Conservation (phyloP, 2,329 filamentous ascomycete genomes). For the Bipolaris sorokiniana region DNA sequence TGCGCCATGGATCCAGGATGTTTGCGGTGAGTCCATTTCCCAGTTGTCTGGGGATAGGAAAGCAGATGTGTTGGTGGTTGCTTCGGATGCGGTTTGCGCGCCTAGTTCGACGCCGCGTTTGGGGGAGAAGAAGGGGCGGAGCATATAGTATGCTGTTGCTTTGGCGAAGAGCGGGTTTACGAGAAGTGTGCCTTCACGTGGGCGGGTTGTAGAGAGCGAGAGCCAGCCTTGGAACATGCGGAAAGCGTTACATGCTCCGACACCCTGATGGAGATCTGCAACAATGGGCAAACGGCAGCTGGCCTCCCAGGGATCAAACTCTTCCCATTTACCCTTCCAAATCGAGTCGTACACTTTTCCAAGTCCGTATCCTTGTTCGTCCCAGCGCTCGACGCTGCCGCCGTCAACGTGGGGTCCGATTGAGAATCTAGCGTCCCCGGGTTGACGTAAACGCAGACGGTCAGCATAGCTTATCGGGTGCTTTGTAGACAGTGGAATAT, state of each 20-base stretch:
- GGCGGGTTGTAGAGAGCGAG: slow-evolving; percentile 73
- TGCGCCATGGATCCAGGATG: slow-evolving; percentile 71
- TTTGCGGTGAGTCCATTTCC: slow-evolving; percentile 61
- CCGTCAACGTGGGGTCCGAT: slow-evolving; percentile 64
- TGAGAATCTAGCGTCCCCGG: slow-evolving; percentile 59
- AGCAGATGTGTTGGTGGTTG: slow-evolving; percentile 40
- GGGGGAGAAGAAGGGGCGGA: slow-evolving; percentile 81
- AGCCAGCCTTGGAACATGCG: slow-evolving; percentile 92
- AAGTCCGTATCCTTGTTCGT: slow-evolving; percentile 65
- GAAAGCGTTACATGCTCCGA: slow-evolving; percentile 83
- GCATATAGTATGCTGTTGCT: slow-evolving; percentile 78
- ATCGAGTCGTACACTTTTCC: slow-evolving; percentile 74
- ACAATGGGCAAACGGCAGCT: slow-evolving; percentile 70
- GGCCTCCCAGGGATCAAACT: slow-evolving; percentile 82
- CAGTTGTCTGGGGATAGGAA: slow-evolving; percentile 66
- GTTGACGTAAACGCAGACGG: slow-evolving; percentile 60
- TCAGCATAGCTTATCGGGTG: slow-evolving; percentile 58
- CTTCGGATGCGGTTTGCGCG: slow-evolving; percentile 42
- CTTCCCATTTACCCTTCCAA: slow-evolving; percentile 77
- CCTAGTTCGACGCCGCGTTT: slow-evolving; percentile 48
- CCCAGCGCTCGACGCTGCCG: slow-evolving; percentile 59
- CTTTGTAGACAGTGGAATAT: slow-evolving; percentile 51
- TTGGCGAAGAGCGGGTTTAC: slow-evolving; percentile 80
- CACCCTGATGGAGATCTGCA: slow-evolving; percentile 78
- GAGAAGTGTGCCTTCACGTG: slow-evolving; percentile 77